Evolutionary conservation across 202 grass and related monocot species (phyloP).

Genomic region (Panicum hallii): DNA sequence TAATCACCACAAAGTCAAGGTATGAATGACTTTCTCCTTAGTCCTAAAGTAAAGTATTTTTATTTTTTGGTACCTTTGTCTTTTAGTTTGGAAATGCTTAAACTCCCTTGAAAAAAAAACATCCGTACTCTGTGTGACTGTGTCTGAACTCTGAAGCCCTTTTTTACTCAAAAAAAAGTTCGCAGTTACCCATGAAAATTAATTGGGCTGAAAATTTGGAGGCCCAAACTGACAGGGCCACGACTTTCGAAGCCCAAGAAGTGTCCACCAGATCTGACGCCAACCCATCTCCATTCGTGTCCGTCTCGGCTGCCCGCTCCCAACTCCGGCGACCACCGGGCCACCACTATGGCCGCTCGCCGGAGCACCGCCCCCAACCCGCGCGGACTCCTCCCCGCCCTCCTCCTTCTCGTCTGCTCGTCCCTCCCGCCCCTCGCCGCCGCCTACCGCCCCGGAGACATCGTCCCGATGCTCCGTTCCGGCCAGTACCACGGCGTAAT

Average conservation of each 20-base stretch:
- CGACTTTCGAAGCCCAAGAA: slow-evolving; percentile 35
- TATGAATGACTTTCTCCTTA: neutral
- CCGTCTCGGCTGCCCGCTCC: slow-evolving; percentile 32
- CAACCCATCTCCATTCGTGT: slow-evolving; percentile 2
- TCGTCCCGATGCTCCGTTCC: slow-evolving; percentile 78
- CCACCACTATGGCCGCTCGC: slow-evolving; percentile 50
- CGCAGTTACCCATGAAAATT: too few species aligned
- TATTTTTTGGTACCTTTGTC: neutral
- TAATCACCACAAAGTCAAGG: neutral
- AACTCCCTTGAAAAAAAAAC: too few species aligned
- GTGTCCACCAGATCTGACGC: slow-evolving; percentile 37
- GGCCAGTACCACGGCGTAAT: slow-evolving; percentile 88
- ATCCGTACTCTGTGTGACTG: too few species aligned
- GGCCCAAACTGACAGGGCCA: slow-evolving; percentile 3
- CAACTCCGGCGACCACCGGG: slow-evolving; percentile 53
- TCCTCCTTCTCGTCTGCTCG: slow-evolving; percentile 27
- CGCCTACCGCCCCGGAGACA: slow-evolving; percentile 72
- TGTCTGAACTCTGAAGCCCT: too few species aligned
- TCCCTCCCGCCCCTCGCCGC: slow-evolving; percentile 28
- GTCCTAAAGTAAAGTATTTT: neutral
- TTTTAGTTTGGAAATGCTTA: too few species aligned
- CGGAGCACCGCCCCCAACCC: slow-evolving; percentile 18
- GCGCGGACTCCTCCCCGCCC: neutral
- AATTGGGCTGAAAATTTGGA: neutral
- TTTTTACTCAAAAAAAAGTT: too few species aligned